Percentiles rank a stretch among this genome's conserved stretches.
Conservation (phyloP, 495 filamentous ascomycete species). For the Chaetomium cochliodes region DNA sequence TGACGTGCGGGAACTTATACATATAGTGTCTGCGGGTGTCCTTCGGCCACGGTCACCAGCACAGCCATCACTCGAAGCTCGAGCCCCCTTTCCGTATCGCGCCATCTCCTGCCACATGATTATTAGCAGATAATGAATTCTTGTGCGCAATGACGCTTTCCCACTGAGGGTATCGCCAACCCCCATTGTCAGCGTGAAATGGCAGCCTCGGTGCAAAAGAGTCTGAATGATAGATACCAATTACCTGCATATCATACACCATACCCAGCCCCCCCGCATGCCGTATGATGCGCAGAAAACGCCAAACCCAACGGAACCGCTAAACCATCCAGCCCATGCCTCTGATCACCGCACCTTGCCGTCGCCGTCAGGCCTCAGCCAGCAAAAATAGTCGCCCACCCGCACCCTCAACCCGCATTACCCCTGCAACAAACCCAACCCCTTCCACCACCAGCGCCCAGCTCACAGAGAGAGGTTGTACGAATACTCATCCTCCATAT, state of each 20-base stretch:
- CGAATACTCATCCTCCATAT: slow-evolving; percentile 98
- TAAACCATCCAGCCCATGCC: slow-evolving; percentile 2
- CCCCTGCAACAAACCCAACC: background rate
- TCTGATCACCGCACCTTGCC: background rate
- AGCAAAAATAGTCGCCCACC: background rate
- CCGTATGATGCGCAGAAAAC: slow-evolving; percentile 7
- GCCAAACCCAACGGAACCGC: slow-evolving; percentile 2
- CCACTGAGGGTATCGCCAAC: background rate
- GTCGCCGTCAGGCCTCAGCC: background rate
- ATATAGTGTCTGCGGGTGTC: too few species aligned
- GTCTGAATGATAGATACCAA: slow-evolving; percentile 1
- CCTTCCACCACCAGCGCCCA: background rate
- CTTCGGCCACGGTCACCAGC: too few species aligned
- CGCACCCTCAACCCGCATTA: background rate
- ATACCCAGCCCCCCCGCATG: slow-evolving; percentile 10
- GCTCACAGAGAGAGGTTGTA: slow-evolving; percentile 85
- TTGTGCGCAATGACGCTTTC: too few species aligned
- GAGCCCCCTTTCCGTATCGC: too few species aligned
- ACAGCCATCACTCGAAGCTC: too few species aligned
- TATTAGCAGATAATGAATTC: too few species aligned
- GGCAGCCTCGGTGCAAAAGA: background rate
- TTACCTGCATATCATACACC: slow-evolving; percentile 13
- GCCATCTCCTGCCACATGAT: too few species aligned
- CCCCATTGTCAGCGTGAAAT: background rate
- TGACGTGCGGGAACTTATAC: too few species aligned